Base-by-base conservation (phyloP, 306 rosid genomes). In the Potentilla sterilis region DNA sequence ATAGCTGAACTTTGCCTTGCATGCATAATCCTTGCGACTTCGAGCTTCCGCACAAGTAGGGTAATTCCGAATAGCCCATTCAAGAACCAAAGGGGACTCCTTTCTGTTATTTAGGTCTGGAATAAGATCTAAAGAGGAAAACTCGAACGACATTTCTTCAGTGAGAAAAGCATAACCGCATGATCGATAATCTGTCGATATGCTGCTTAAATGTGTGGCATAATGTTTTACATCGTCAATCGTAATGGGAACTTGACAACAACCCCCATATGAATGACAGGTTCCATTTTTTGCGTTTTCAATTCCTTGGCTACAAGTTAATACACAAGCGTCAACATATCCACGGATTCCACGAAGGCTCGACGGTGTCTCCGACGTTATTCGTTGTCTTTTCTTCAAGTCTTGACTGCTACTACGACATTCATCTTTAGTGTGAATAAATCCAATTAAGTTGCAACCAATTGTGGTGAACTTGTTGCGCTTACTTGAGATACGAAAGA, bases 51-150 rank as follows among this genome's bases (percentile, higher is more conserved):
- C 6, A 40, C 86, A 85, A 0, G 64, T 64, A 52, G 32, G 49
- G 51, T 61, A 41, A 18, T 64, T 69, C 9, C 80, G 78, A 22
- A 85, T 64, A 4, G 78, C 77, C 88, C 83, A 85, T 41, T 82
- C 80, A 11, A 82, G 24, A 19, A 77, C 80, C 52, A 81, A 7
- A 11, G 85, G 79, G 9, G 64, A 21, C 1, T 11, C 55, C 19
- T 7, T 6, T 67, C 49, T 38, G 14, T 61, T 67, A 44, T 43
- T 16, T 1, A 85, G 22, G 12, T 19, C 37, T 10, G 3, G 11
- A 13, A 0, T 8, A 3, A 81, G 18, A 63, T 81, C 81, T 4
- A 48, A 64, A 16, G 57, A 9, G 1, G 78, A 66, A 67, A 81
- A 81, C 4, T 77, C 57, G 70, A 71, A 77, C 8, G 11, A 21